Evolutionary conservation across 257 asterid genomes (phyloP).

Genomic region (Thymus quinquecostatus): DNA sequence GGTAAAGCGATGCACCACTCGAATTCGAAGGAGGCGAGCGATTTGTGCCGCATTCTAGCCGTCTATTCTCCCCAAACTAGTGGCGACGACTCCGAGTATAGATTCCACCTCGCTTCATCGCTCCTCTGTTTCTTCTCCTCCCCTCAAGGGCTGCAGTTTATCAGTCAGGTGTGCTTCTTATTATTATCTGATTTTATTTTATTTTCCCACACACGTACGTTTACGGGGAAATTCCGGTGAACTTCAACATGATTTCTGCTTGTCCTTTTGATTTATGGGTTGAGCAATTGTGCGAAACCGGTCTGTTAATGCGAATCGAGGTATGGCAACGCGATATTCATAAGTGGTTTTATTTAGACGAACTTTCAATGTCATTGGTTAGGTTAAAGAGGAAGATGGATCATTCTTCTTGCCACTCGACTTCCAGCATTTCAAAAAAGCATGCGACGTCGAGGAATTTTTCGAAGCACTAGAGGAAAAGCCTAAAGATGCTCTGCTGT

Average conservation of each 20-base stretch:
- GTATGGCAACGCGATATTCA: background rate
- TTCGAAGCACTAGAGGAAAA: conserved; percentile 60
- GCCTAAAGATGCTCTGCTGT: conserved; percentile 77
- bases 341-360: background rate
- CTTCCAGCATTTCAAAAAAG: conserved; percentile 75
- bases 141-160: conserved; percentile 46
- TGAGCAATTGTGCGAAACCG: background rate
- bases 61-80: conserved; percentile 59
- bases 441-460: conserved; percentile 56
- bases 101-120: conserved; percentile 58
- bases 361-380: conserved; percentile 28
- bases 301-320: background rate
- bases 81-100: conserved; percentile 51
- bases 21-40: conserved; percentile 31
- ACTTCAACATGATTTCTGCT: conserved; percentile 4
- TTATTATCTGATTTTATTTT: background rate
- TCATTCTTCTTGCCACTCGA: conserved; percentile 65
- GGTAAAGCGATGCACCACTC: conserved; percentile 36
- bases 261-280: background rate
- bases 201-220: background rate
- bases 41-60: conserved; percentile 49
- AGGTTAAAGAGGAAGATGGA: conserved; percentile 79
- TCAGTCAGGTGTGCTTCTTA: conserved; percentile 55
- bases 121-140: conserved; percentile 70
- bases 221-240: background rate